A percentile compares a stretch with the other conserved stretches of the same genome.
Evolutionary conservation across 2,329 filamentous ascomycete genomes (phyloP).

Genomic region (Fusarium proliferatum): DNA sequence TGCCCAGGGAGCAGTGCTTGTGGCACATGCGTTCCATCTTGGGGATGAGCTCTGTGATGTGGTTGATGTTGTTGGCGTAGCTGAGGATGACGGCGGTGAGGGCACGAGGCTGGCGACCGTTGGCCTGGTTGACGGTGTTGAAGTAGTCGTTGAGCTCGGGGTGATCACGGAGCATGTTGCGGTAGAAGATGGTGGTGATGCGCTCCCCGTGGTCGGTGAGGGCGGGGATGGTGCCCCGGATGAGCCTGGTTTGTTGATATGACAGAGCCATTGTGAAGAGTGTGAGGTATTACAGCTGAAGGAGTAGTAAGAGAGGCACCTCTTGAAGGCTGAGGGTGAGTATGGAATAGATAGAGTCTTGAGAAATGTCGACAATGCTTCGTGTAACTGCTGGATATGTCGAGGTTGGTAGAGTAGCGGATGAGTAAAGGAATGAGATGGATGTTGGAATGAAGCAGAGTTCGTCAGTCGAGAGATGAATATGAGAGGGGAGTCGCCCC

Average conservation of each 20-base stretch:
- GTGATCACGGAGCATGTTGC: conserved; percentile 72
- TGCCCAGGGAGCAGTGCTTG: conserved; percentile 78
- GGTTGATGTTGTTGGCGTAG: conserved; percentile 77
- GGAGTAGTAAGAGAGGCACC: conserved; percentile 4
- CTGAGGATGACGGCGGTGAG: conserved; percentile 66
- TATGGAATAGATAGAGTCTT: neutral
- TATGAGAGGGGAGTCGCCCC: conserved; percentile 16
- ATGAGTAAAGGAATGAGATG: conserved; percentile 4
- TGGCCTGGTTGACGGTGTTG: conserved; percentile 61
- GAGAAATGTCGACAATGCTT: neutral
- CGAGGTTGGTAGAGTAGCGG: neutral
- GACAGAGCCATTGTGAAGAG: conserved; percentile 54
- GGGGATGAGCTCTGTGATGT: conserved; percentile 65
- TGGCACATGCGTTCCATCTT: conserved; percentile 71
- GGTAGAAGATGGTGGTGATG: conserved; percentile 79
- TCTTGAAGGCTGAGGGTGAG: neutral
- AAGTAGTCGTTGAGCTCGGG: conserved; percentile 77
- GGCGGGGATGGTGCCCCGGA: conserved; percentile 77
- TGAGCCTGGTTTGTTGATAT: conserved; percentile 68
- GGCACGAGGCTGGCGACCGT: conserved; percentile 50
- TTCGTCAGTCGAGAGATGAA: neutral
- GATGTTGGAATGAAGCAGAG: conserved; percentile 10
- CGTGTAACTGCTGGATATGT: neutral
- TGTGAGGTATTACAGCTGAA: neutral
- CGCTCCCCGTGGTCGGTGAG: conserved; percentile 73